These are phyloP conservation scores for Calvatia gigantea DNA, from an alignment of 768 basidiomycete species.

Conservation along the genomic window DNA sequence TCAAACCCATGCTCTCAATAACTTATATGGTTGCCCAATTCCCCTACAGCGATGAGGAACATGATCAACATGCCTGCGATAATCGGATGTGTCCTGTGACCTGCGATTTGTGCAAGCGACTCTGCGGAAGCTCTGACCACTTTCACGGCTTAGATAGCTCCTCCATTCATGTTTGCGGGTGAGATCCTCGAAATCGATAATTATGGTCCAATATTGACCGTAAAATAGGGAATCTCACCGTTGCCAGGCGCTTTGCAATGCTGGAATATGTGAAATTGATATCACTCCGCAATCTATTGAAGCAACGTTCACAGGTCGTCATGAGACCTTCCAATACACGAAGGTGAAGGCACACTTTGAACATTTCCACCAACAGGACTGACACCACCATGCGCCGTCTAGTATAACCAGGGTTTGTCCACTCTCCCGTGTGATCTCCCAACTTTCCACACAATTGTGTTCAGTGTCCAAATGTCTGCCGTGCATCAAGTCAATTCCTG, in stretches of 20 bases:
- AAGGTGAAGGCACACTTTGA: constrained; percentile 36
- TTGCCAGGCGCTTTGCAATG: constrained; percentile 40
- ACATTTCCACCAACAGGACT: neutral
- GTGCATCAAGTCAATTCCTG: constrained; percentile 44
- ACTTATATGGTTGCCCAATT: no score
- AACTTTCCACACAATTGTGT: constrained; percentile 4
- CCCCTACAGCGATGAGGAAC: constrained; percentile 37
- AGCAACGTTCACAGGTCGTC: constrained; percentile 56
- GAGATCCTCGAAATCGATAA: neutral
- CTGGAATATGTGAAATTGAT: constrained; percentile 58
- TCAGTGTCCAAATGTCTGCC: constrained; percentile 47
- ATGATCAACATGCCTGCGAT: constrained; percentile 48
- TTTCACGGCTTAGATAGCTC: constrained; percentile 43
- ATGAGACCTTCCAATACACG: constrained; percentile 63
- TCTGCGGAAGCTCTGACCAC: constrained; percentile 48
- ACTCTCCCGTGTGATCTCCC: neutral
- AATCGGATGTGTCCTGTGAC: constrained; percentile 47
- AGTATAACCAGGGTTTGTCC: constrained; percentile 54
- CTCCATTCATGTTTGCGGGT: constrained; percentile 58
- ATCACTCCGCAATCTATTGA: constrained; percentile 56
- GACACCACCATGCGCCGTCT: neutral
- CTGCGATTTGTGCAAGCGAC: constrained; percentile 53
- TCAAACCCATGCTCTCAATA: no score
- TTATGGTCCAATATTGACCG: neutral
- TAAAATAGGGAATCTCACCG: constrained; percentile 45